phyloP scores from a whole-genome alignment of 352 stramenopile genomes.

The Phytophthora pinifolia region DNA sequence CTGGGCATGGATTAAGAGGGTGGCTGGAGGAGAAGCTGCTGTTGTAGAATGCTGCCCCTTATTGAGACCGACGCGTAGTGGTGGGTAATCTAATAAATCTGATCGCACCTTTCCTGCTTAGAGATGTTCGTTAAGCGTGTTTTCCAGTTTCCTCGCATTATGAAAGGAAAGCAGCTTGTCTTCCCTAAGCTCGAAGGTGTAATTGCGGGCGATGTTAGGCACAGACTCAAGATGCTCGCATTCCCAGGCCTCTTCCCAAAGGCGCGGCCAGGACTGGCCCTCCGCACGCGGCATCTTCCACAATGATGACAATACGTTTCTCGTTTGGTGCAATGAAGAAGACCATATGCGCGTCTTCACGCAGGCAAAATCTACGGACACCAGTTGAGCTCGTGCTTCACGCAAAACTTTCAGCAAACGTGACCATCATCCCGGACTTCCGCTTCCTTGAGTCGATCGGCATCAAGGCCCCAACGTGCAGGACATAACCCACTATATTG shows the following conservation, averaged over 20 bases:
- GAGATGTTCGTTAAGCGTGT: too few relatives aligned
- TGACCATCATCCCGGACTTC: slow-evolving; percentile 93
- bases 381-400: slow-evolving; percentile 74
- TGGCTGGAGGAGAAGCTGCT: neutral
- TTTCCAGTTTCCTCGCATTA: slow-evolving; percentile 76
- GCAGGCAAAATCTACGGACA: slow-evolving; percentile 85
- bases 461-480: slow-evolving; percentile 68
- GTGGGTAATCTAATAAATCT: too few relatives aligned
- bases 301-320: too few relatives aligned
- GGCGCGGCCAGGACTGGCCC: too few relatives aligned
- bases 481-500: slow-evolving; percentile 77
- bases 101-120: too few relatives aligned
- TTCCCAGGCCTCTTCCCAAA: slow-evolving; percentile 89
- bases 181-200: slow-evolving; percentile 86
- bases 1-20: slow-evolving; percentile 38
- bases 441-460: slow-evolving; percentile 82
- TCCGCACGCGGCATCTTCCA: too few relatives aligned
- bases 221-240: slow-evolving; percentile 72
- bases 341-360: too few relatives aligned
- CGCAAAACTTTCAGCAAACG: slow-evolving; percentile 95
- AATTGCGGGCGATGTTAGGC: slow-evolving; percentile 63
- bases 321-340: too few relatives aligned
- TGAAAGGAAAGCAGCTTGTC: slow-evolving; percentile 88
- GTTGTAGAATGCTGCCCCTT: neutral
- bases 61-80: too few relatives aligned